Conservation (phyloP, 371 early-diverging fungal species). For the Dentiscutata heterogama region DNA sequence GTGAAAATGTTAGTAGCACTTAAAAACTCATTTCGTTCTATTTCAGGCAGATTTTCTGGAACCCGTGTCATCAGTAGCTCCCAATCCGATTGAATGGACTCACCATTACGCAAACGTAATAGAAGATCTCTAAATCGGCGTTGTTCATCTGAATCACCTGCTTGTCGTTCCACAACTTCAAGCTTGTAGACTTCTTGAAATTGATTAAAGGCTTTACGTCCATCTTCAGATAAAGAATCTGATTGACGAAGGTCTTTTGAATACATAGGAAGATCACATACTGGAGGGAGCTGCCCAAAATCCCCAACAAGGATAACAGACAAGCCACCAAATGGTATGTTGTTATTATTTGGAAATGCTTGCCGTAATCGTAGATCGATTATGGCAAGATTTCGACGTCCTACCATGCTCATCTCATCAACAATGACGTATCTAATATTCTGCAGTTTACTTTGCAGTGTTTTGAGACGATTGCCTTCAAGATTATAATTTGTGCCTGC, state of each 20-base stretch:
- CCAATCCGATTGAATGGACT: too few species aligned
- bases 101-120: too few species aligned
- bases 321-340: neutral
- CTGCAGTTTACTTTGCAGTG: neutral
- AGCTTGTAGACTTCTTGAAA: neutral
- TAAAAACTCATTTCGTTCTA: neutral
- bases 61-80: too few species aligned
- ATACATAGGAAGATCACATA: neutral
- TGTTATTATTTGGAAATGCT: neutral
- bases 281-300: neutral
- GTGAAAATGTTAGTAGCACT: neutral
- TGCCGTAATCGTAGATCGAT: neutral
- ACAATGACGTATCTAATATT: neutral
- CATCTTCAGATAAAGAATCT: neutral
- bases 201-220: neutral
- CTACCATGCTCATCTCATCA: neutral
- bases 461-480: neutral
- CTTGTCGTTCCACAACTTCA: neutral
- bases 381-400: neutral
- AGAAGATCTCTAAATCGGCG: neutral
- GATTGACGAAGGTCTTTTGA: neutral
- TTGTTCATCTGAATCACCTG: neutral
- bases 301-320: neutral
- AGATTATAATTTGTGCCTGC: neutral
- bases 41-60: too few species aligned